Evolutionary conservation across 2,329 filamentous ascomycete species (phyloP).

Genomic region (Aschersonia sp.): DNA sequence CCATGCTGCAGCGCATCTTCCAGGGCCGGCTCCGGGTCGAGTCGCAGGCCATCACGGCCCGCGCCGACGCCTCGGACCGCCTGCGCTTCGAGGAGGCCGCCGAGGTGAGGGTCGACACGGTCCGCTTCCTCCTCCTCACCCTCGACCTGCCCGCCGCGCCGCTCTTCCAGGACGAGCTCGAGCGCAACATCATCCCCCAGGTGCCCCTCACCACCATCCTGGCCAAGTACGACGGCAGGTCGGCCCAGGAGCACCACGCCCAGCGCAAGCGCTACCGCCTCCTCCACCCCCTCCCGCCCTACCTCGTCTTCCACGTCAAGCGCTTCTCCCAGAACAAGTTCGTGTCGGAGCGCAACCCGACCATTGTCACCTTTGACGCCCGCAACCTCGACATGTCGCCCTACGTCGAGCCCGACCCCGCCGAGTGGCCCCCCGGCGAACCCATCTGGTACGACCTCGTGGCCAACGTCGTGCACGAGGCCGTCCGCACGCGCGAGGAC

Average conservation of each 20-base stretch:
- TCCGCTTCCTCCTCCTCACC: slow-evolving; percentile 80
- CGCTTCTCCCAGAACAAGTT: slow-evolving; percentile 97
- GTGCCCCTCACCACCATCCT: slow-evolving; percentile 72
- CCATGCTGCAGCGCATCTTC: slow-evolving; percentile 83
- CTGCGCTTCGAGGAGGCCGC: slow-evolving; percentile 87
- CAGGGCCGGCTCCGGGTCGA: slow-evolving; percentile 87
- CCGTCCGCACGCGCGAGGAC: slow-evolving; percentile 60
- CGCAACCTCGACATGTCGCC: slow-evolving; percentile 71
- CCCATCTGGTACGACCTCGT: slow-evolving; percentile 92
- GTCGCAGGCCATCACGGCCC: slow-evolving; percentile 84
- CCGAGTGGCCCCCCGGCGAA: slow-evolving; percentile 54
- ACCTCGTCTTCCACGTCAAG: slow-evolving; percentile 88
- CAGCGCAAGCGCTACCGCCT: slow-evolving; percentile 82
- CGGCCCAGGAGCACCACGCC: slow-evolving; percentile 75
- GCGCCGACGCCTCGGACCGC: slow-evolving; percentile 74
- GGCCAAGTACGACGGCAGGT: slow-evolving; percentile 81
- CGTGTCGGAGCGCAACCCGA: slow-evolving; percentile 87
- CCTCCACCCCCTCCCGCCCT: slow-evolving; percentile 80
- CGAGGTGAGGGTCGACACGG: slow-evolving; percentile 59
- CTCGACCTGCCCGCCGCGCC: slow-evolving; percentile 84
- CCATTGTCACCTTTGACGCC: slow-evolving; percentile 91
- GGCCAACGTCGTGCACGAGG: slow-evolving; percentile 85
- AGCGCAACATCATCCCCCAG: slow-evolving; percentile 92
- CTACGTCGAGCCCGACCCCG: slow-evolving; percentile 78
- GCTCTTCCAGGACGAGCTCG: slow-evolving; percentile 87